Base-by-base conservation (phyloP, 2,329 filamentous ascomycete genomes). In the Colletotrichum graminicola region DNA sequence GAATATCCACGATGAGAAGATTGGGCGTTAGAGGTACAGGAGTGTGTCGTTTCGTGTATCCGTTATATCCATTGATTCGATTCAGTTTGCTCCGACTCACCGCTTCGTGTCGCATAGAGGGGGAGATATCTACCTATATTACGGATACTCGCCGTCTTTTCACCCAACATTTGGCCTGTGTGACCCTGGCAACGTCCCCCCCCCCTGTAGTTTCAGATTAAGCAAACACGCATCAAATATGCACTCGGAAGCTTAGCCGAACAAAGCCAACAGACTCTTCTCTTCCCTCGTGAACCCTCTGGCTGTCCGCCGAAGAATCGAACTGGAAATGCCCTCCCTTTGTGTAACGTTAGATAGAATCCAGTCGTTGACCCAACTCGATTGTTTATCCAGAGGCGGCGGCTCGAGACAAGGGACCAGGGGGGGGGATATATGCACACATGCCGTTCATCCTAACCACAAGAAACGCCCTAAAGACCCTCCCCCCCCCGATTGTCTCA, bases 151-250 rank as follows among this genome's bases (percentile, higher is more conserved):
- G 67, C 68, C 52, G 47, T 51, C 59, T 45, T 4, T 45, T 41
- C 39, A 62, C 59, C 45, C 57, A 57, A 67, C 1, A 45, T 41
- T n/a, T 36, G n/a, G 36, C 56, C 59, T 59, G 49, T 45, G 34
- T 8, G 47, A 71, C 49, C 66, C 49, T 51, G 43, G 39, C 45
- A 32, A 52, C 26, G 60, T 10, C 7, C 49, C 51, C 7, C 49
- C 51, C 67, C 64, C 57, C 59, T 41, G 63, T 45, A 51, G 68
- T 63, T 67, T 71, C 68, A 59, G 29, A 62, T 71, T 71, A 32
- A 63, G 51, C 62, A 60, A 34, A 36, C 49, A 26, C 34, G 49
- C 47, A 32, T 62, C 47, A 23, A n/a, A 18, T 45, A 26, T 39
- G 49, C 18, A 51, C 14, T 64, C 29, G 59, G 59, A 36, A 39